A percentile compares a stretch with the other conserved stretches of the same genome.
phyloP scores from a whole-genome alignment of 495 filamentous ascomycete genomes.

The Penicillium paxilli region DNA sequence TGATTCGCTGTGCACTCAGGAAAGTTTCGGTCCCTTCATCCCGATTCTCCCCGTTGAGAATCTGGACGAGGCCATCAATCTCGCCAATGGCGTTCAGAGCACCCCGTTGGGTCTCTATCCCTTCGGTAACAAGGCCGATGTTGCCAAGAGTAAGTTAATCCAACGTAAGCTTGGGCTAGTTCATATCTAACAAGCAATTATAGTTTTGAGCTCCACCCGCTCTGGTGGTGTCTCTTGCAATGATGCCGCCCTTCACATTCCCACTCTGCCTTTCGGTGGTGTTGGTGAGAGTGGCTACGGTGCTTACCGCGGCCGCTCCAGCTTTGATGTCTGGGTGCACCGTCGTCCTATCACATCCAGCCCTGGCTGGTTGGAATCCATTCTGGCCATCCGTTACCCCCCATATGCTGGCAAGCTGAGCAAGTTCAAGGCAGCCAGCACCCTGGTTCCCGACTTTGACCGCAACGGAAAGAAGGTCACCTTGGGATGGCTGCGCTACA shows the following conservation, averaged over 20 bases:
- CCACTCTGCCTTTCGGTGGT: conserved; percentile 83
- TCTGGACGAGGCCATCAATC: conserved; percentile 76
- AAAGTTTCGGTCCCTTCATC: conserved; percentile 89
- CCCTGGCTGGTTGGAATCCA: conserved; percentile 75
- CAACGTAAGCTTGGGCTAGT: neutral
- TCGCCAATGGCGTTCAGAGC: conserved; percentile 72
- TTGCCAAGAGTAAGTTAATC: conserved; percentile 55
- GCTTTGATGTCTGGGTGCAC: conserved; percentile 85
- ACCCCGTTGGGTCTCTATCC: conserved; percentile 82
- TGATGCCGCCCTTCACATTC: conserved; percentile 81
- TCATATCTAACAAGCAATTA: conserved; percentile 12
- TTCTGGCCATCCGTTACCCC: conserved; percentile 78
- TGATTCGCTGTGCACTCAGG: conserved; percentile 75
- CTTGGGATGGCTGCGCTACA: conserved; percentile 44
- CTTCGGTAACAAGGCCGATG: conserved; percentile 78
- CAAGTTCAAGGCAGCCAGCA: conserved; percentile 56
- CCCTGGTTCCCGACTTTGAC: conserved; percentile 76
- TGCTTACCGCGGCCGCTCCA: conserved; percentile 77
- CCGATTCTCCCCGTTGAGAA: conserved; percentile 72
- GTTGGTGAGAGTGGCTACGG: conserved; percentile 85
- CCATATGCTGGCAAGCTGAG: conserved; percentile 68
- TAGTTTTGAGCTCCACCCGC: conserved; percentile 62
- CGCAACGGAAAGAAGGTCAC: conserved; percentile 63
- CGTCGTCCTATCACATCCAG: conserved; percentile 72
- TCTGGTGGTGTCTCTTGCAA: conserved; percentile 82